Percentiles rank a stretch among this genome's conserved stretches.
phyloP scores from a whole-genome alignment of 2,329 filamentous ascomycete genomes.

The Aspergillus sp. region DNA sequence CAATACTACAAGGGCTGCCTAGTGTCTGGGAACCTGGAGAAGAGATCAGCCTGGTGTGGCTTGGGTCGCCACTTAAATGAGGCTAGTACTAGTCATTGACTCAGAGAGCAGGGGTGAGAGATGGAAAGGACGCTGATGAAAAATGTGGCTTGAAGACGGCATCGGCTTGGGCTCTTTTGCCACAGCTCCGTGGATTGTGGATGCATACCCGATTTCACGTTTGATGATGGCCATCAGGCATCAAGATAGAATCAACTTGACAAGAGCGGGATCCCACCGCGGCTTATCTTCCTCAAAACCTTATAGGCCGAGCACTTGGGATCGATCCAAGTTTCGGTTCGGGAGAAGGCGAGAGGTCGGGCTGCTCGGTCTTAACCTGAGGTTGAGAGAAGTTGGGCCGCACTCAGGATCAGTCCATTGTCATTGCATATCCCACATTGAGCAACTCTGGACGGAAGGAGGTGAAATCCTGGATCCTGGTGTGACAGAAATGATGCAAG shows the following conservation, averaged over 20 bases:
- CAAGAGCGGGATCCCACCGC: not conserved
- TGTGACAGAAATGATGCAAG: conserved; percentile 1
- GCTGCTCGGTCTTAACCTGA: not conserved
- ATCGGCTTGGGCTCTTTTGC: not conserved
- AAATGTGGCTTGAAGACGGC: conserved; percentile 1
- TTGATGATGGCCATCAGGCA: not conserved
- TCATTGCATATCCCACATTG: not conserved
- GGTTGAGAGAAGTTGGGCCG: not conserved
- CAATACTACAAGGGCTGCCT: not conserved
- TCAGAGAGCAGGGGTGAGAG: not conserved
- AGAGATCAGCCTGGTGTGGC: not conserved
- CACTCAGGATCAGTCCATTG: not conserved
- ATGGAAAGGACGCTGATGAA: not conserved
- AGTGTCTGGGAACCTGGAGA: not conserved
- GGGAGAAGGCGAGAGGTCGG: not conserved
- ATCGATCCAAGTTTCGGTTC: not conserved
- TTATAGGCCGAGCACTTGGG: not conserved
- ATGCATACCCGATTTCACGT: not conserved
- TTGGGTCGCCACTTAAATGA: not conserved
- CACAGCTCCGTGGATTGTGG: not conserved
- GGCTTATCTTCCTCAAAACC: not conserved
- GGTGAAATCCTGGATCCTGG: not conserved
- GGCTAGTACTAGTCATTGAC: not conserved
- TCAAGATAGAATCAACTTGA: not conserved
- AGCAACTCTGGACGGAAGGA: not conserved